A percentile compares a stretch with the other conserved stretches of the same genome.
Evolutionary conservation across 2,329 filamentous ascomycete species (phyloP).

Genomic region (Fusarium sp.): DNA sequence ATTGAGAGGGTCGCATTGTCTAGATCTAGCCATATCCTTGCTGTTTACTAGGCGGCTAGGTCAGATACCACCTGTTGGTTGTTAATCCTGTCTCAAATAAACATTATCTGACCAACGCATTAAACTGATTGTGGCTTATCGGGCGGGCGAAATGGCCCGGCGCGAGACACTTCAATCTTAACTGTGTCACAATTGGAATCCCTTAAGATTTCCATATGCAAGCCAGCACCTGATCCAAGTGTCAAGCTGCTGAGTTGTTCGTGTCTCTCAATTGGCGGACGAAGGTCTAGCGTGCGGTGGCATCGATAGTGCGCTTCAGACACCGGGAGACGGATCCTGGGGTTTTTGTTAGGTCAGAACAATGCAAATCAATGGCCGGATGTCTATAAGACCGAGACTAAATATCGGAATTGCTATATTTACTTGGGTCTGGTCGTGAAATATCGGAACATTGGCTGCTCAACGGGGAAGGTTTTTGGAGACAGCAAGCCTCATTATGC

Average conservation of each 20-base stretch:
- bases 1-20: not conserved
- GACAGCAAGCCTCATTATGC: not conserved
- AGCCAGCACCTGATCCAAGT: not conserved
- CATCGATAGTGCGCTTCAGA: not conserved
- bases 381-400: not conserved
- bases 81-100: not conserved
- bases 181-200: not conserved
- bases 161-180: not conserved
- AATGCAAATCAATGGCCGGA: not conserved
- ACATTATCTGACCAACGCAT: not conserved
- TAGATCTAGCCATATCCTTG: not conserved
- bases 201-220: not conserved
- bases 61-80: not conserved
- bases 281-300: constrained; percentile 1
- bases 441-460: not conserved
- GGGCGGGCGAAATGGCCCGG: not conserved
- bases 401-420: not conserved
- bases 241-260: not conserved
- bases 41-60: not conserved
- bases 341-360: not conserved
- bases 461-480: not conserved
- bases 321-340: not conserved
- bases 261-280: not conserved
- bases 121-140: not conserved
- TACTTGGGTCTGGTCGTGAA: not conserved